Evolutionary conservation across 768 basidiomycete species (phyloP), one percentile per base, ranked within the genome.

Genomic region (Leccinum variicolor): DNA sequence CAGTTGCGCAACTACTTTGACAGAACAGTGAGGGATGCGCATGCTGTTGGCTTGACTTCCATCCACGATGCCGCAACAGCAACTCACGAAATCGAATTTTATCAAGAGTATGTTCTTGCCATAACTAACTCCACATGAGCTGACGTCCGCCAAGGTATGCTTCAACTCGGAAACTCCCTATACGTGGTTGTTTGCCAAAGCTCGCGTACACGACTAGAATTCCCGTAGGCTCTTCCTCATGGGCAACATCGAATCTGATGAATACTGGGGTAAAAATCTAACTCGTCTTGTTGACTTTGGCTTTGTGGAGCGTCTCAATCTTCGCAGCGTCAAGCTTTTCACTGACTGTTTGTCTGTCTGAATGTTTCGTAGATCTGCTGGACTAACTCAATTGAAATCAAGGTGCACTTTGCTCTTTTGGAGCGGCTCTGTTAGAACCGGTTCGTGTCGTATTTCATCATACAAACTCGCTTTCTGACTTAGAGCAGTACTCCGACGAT

Each of bases 381-480:
- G 11, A 14, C 58, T 66, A 19, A 70, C 50, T 17, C 55, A 1
- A 51, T 17, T 29, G 31, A 5, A 33, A 31, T 34, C 6, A 53
- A 89, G 88, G 94, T 43, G 95, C 95, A 0, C 81, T 98, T 4
- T 93, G 96, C 0, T 92, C 90, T 2, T 92, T 90, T 80, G 95
- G 96, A 7, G 94, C 96, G 0, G 94, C 96, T 0, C 78, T 98
- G 55, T 74, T 91, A 6, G 81, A 87, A 50, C 91, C 93, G 3
- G 70, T 73, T 47, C 46, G 71, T 54, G 29, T 23, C 9, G 15
- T 14, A 5, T 13, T 17, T 3, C 5, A 36, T 49, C 19, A 6
- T 28, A 5, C 8, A 19, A 25, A 53, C 29, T 28, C 10, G 31
- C 7, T 19, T 26, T 26, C 23, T 61, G 34, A 66, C 11, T 3